A percentile compares a stretch with the other conserved stretches of the same genome.
phyloP scores from a whole-genome alignment of 306 rosid genomes.

The Elaeagnus macrophylla region DNA sequence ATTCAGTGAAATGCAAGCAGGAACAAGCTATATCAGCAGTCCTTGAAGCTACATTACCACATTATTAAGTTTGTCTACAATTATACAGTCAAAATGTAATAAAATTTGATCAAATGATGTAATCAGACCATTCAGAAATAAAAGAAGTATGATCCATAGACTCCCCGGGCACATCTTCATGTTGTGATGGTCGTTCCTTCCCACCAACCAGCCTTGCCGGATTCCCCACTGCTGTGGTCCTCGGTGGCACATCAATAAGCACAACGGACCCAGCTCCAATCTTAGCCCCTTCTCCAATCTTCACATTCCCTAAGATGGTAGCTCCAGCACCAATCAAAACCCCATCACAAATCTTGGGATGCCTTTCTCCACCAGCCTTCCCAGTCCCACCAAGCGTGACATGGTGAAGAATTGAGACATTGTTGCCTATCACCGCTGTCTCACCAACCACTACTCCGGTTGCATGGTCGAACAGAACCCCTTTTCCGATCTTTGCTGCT shows the following conservation, averaged over 20 bases:
- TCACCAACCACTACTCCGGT: constrained; percentile 92
- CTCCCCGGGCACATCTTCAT: constrained; percentile 82
- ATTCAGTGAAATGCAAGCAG: too few relatives aligned
- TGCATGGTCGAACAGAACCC: constrained; percentile 81
- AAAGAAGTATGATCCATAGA: constrained; percentile 97
- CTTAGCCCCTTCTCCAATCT: constrained; percentile 86
- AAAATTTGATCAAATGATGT: constrained; percentile 35
- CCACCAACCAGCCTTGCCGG: constrained; percentile 92
- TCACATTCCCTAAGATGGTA: constrained; percentile 71
- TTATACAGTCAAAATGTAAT: too few relatives aligned
- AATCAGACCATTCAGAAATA: constrained; percentile 90
- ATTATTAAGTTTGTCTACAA: too few relatives aligned
- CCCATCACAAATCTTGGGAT: constrained; percentile 88
- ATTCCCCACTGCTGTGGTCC: constrained; percentile 75
- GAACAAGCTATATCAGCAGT: too few relatives aligned
- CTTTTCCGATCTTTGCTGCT: constrained; percentile 75
- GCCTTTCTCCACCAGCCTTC: constrained; percentile 81
- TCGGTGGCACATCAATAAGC: constrained; percentile 65
- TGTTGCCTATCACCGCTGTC: constrained; percentile 91
- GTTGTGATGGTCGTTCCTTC: constrained; percentile 67
- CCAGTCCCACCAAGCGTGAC: constrained; percentile 96
- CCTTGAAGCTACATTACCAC: too few relatives aligned
- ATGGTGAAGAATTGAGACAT: constrained; percentile 82
- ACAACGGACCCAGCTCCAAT: constrained; percentile 92
- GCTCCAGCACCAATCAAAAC: constrained; percentile 96